Evolutionary conservation across 495 filamentous ascomycete species (phyloP).

Genomic region (Penicillium lagena): DNA sequence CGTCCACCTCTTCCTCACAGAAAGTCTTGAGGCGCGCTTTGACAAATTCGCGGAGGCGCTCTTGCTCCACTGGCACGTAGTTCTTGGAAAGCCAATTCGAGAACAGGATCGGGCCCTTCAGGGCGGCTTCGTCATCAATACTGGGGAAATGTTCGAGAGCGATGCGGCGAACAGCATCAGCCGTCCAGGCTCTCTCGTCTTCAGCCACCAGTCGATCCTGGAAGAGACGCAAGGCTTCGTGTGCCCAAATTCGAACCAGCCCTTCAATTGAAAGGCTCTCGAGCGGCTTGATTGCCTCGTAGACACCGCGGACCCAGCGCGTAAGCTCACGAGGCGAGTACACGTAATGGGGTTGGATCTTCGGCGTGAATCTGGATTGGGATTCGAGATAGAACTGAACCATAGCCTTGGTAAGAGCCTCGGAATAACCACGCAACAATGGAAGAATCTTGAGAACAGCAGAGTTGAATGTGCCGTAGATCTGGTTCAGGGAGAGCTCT

Average conservation of each 20-base stretch:
- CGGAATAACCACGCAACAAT: constrained; percentile 88
- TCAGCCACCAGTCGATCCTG: constrained; percentile 92
- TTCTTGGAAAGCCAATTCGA: constrained; percentile 99
- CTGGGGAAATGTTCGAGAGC: constrained; percentile 89
- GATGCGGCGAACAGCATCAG: constrained; percentile 74
- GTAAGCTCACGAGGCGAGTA: constrained; percentile 98
- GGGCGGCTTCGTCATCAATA: constrained; percentile 78
- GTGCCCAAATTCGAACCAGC: constrained; percentile 94
- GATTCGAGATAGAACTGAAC: constrained; percentile 94
- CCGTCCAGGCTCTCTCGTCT: constrained; percentile 93
- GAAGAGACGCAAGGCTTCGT: constrained; percentile 93
- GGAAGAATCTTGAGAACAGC: constrained; percentile 96
- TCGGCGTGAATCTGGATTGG: constrained; percentile 84
- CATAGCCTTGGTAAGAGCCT: constrained; percentile 94
- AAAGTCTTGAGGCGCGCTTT: constrained; percentile 96
- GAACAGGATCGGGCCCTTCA: constrained; percentile 92
- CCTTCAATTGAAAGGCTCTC: constrained; percentile 85
- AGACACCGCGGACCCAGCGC: constrained; percentile 92
- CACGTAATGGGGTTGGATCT: constrained; percentile 97
- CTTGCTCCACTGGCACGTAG: constrained; percentile 92
- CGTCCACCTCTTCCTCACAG: constrained; percentile 98
- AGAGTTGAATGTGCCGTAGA: constrained; percentile 97
- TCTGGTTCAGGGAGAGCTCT: constrained; percentile 86
- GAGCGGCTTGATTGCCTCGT: constrained; percentile 90
- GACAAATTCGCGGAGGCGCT: constrained; percentile 90